phyloP scores from a whole-genome alignment of 148 eudicot species.

The Persicaria maculosa region DNA sequence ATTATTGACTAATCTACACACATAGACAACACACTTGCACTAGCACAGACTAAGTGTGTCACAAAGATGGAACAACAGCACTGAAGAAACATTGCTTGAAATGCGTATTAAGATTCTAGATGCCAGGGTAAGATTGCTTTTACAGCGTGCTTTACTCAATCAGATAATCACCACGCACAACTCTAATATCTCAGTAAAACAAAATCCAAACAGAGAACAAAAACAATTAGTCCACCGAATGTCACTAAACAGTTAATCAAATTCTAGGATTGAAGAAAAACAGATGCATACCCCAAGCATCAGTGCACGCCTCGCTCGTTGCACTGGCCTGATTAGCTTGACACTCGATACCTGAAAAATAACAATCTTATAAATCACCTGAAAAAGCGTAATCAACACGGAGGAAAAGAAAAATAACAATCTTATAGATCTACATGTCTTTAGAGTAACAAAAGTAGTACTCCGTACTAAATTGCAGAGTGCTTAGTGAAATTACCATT shows the following conservation, averaged over 20 bases:
- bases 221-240: not conserved
- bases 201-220: not conserved
- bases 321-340: constrained; percentile 97
- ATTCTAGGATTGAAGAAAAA: constrained; percentile 1
- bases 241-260: not conserved
- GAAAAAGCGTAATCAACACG: not conserved
- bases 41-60: not conserved
- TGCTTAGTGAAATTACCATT: too few species aligned
- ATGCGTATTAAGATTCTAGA: not conserved
- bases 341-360: constrained; percentile 72
- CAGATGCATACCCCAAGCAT: constrained; percentile 80
- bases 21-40: not conserved
- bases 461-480: too few species aligned
- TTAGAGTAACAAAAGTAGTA: too few species aligned
- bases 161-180: not conserved
- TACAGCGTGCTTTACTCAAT: not conserved
- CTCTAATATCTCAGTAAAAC: not conserved
- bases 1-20: not conserved
- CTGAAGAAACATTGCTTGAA: not conserved
- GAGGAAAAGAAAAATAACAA: not conserved
- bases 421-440: too few species aligned
- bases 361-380: not conserved
- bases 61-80: not conserved
- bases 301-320: constrained; percentile 90
- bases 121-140: not conserved